Evolutionary conservation across 2,329 filamentous ascomycete species (phyloP), one percentile per base, ranked within the genome.

Genomic region (Didymella arachidicola): DNA sequence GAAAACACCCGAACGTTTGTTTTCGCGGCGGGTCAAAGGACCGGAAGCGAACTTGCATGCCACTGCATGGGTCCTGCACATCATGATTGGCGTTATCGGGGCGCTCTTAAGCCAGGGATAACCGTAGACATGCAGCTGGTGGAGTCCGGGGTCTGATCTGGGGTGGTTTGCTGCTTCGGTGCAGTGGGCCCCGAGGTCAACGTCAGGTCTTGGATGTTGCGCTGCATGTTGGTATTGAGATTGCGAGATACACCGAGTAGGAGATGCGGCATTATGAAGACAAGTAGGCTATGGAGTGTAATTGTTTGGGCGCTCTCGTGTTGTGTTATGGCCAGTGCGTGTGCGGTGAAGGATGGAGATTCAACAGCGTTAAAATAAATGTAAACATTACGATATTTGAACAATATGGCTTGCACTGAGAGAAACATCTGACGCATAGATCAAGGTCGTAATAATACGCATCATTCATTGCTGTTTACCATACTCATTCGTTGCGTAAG

Each of bases 401-500:
- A 41, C 16, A 41, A 8, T 5, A 12, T 14, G 19, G 38, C 3
- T 25, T 5, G 19, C 3, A 32, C 10, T 11, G n/a, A 45, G n/a
- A 45, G 18, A 18, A 4, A 2, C 7, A 1, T n/a, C 19, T 12
- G 5, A 7, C 19, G 12, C 12, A 32, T 7, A 10, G 1, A 30
- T 22, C 7, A 16, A 26, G 22, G 30, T 30, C 8, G 2, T 29
- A 48, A 22, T 19, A 47, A 44, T 48, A 59, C 18, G 44, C 12
- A 26, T 19, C 38, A 39, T 65, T 25, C 53, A 60, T 57, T 41
- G 49, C 44, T 59, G 58, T 60, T 30, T 64, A 53, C 19, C 56
- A 49, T 65, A 48, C 53, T 60, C 57, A 62, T 63, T 62, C 57
- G 38, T 26, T 46, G 45, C 53, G 51, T 44, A 50, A 56, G 45